Evolutionary conservation across 23 red algal species (phyloP).

Genomic region (Gracilaria gracilis): DNA sequence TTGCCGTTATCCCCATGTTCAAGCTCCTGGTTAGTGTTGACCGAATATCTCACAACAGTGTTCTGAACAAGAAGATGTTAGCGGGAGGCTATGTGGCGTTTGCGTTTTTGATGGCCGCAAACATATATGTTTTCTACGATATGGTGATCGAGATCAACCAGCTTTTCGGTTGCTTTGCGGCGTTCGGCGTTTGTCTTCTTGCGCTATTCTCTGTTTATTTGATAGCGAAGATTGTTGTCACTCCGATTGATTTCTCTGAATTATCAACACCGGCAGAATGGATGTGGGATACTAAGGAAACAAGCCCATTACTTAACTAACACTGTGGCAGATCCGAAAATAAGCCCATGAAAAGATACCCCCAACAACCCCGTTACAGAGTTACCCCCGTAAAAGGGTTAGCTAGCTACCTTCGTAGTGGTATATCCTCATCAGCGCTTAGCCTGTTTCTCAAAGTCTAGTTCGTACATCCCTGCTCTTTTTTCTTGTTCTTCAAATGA

Average conservation of each 20-base stretch:
- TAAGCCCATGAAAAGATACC: background rate
- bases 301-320: conserved; percentile 12
- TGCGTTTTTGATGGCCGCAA: conserved; percentile 24
- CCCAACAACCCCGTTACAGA: background rate
- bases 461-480: no score
- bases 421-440: no score
- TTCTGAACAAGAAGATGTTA: conserved; percentile 14
- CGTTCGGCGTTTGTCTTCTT: background rate
- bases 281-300: conserved; percentile 15
- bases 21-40: conserved; percentile 34
- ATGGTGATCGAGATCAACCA: conserved; percentile 21
- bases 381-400: no score
- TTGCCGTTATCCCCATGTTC: conserved; percentile 89
- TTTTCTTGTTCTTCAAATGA: no score
- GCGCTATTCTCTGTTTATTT: background rate
- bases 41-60: background rate
- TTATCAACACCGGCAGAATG: background rate
- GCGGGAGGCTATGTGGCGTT: conserved; percentile 27
- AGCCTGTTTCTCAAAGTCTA: no score
- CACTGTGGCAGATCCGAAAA: background rate
- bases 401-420: no score
- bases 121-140: conserved; percentile 19
- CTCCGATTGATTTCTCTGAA: conserved; percentile 5
- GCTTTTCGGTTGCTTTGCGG: conserved; percentile 2
- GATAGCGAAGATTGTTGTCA: conserved; percentile 29